Evolutionary conservation across 176 grass and related monocot genomes (phyloP).

Genomic region (Coix lacrymajobi): DNA sequence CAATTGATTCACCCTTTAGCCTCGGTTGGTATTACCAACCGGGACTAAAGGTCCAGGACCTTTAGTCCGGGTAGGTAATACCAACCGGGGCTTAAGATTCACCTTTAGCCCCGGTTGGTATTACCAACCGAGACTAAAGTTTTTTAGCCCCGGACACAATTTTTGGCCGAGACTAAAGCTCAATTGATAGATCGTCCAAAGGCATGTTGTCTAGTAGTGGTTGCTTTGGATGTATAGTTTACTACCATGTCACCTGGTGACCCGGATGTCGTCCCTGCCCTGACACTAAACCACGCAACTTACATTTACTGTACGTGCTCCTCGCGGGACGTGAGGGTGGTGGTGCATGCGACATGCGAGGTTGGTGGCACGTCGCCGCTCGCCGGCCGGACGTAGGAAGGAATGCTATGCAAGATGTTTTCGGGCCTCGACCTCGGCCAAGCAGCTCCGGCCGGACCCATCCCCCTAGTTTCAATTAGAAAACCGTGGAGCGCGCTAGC

Average conservation of each 20-base stretch:
- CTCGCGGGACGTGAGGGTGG: background rate
- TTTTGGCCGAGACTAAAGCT: too few species aligned
- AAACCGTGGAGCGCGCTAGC: background rate
- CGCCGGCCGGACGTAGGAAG: background rate
- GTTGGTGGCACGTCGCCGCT: conserved; percentile 29
- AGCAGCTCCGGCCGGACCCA: background rate
- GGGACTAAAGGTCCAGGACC: too few species aligned
- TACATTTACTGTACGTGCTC: background rate
- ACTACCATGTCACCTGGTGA: background rate
- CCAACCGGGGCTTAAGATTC: too few species aligned
- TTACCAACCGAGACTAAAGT: too few species aligned
- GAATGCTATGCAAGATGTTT: too few species aligned
- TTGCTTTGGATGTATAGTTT: background rate
- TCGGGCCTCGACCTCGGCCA: background rate
- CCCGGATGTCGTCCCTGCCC: background rate
- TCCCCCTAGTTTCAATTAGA: background rate
- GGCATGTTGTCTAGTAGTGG: too few species aligned
- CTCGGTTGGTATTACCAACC: too few species aligned
- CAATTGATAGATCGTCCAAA: too few species aligned
- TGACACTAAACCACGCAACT: background rate
- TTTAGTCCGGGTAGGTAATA: too few species aligned
- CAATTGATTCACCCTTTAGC: too few species aligned
- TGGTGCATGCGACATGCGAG: conserved; percentile 22
- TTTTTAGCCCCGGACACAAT: too few species aligned
- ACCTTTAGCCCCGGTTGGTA: too few species aligned